Evolutionary conservation across 2,329 filamentous ascomycete genomes (phyloP).

Genomic region (Alternaria hordeiaustralica): DNA sequence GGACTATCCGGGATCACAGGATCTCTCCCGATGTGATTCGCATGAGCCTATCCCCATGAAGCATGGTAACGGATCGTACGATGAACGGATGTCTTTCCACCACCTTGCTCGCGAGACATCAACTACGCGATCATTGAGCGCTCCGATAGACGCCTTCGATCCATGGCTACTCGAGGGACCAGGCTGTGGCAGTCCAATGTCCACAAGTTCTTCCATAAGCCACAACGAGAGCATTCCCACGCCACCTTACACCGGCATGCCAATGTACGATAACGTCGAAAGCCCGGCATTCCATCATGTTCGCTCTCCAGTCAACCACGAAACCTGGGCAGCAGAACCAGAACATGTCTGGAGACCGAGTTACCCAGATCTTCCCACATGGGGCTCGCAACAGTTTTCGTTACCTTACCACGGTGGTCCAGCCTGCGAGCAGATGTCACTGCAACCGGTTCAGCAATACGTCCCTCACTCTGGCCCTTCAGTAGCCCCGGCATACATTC

Average conservation of each 20-base stretch:
- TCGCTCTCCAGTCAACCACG: not conserved
- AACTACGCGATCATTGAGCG: constrained; percentile 2
- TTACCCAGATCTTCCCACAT: constrained; percentile 1
- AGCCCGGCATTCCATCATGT: not conserved
- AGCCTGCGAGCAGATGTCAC: not conserved
- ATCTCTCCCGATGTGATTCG: constrained; percentile 1
- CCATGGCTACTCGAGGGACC: constrained; percentile 20
- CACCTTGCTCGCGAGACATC: constrained; percentile 1
- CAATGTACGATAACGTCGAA: not conserved
- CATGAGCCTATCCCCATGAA: constrained; percentile 4
- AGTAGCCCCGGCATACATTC: not conserved
- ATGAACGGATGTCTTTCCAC: constrained; percentile 6
- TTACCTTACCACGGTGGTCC: not conserved
- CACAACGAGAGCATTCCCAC: constrained; percentile 19
- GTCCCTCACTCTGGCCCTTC: not conserved
- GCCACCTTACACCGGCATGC: constrained; percentile 7
- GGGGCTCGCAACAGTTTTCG: constrained; percentile 3
- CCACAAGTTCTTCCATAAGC: constrained; percentile 18
- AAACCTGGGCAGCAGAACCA: not conserved
- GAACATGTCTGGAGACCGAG: constrained; percentile 2
- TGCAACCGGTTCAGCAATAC: not conserved
- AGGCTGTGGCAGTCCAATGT: constrained; percentile 15
- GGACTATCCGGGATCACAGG: constrained; percentile 2
- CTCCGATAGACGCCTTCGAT: constrained; percentile 12
- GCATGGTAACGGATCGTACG: constrained; percentile 9